Evolutionary conservation across 225 moss, liverwort and hornwort species (phyloP).

Genomic region (Rhytidiadelphus loreus): DNA sequence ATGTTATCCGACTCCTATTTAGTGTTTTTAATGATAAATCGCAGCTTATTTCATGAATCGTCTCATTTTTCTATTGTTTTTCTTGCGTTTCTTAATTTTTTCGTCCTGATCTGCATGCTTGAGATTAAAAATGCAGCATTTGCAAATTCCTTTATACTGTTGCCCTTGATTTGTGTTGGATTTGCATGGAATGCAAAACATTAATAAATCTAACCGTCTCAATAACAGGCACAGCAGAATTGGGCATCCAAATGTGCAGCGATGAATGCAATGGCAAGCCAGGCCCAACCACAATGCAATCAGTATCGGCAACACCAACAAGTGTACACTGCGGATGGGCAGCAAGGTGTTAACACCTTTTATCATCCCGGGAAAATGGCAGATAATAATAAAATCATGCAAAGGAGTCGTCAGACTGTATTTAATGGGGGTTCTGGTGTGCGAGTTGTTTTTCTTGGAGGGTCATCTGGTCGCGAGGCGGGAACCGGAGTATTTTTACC

Average conservation of each 20-base stretch:
- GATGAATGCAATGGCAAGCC: slow-evolving; percentile 1
- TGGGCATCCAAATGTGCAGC: slow-evolving; percentile 17
- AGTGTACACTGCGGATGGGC: neutral
- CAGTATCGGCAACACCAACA: slow-evolving; percentile 22
- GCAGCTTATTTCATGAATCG: neutral
- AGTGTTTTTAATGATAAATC: rapidly evolving
- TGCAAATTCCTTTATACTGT: neutral
- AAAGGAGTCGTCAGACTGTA: slow-evolving; percentile 20
- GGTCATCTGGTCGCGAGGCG: slow-evolving; percentile 57
- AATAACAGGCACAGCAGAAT: slow-evolving; percentile 4
- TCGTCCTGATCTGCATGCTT: too few relatives aligned
- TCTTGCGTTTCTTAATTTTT: too few relatives aligned
- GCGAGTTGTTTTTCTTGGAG: slow-evolving; percentile 78
- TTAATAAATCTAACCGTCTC: neutral
- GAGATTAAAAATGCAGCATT: too few relatives aligned
- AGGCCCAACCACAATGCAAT: neutral
- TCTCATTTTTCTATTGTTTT: neutral
- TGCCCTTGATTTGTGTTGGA: neutral
- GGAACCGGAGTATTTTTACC: slow-evolving; percentile 95
- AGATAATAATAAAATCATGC: slow-evolving; percentile 16
- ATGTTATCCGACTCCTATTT: too few relatives aligned
- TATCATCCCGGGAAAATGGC: slow-evolving; percentile 3
- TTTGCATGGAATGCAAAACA: too few relatives aligned
- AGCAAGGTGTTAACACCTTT: neutral
- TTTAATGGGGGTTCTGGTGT: slow-evolving; percentile 71